A percentile compares a stretch with the other conserved stretches of the same genome.
Conservation (phyloP, 208 protist species). For the Acanthamoeba lenticulata region DNA sequence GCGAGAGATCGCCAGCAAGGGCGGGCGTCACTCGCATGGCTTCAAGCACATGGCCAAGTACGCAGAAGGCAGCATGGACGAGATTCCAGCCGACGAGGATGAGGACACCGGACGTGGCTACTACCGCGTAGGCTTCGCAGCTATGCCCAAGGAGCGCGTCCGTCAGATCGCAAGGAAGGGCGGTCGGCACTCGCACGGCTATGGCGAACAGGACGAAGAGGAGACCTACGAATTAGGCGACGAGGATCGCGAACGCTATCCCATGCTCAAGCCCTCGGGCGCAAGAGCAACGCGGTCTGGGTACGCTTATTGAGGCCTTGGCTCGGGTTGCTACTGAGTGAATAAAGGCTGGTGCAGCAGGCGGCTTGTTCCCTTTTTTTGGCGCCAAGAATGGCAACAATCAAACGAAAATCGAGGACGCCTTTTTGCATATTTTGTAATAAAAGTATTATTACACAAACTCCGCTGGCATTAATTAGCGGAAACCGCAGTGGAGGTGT, state of each 20-base stretch:
- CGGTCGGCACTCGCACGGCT: background rate
- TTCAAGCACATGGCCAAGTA: constrained; percentile 27
- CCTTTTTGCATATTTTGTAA: too few species aligned
- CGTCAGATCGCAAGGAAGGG: background rate
- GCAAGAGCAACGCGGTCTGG: background rate
- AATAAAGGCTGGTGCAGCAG: too few species aligned
- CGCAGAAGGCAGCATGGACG: background rate
- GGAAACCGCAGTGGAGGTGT: too few species aligned
- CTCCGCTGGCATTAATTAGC: too few species aligned
- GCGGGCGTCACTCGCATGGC: constrained; percentile 21
- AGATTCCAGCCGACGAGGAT: background rate
- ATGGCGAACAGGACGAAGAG: background rate
- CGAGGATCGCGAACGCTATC: background rate
- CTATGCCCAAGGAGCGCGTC: constrained; percentile 15
- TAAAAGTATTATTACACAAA: too few species aligned
- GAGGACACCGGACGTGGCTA: background rate
- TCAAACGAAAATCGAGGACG: too few species aligned
- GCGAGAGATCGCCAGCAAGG: background rate
- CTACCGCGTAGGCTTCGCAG: background rate
- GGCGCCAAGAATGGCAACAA: too few species aligned
- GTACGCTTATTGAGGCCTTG: background rate
- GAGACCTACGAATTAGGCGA: background rate
- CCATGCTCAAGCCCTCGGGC: background rate
- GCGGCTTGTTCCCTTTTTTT: too few species aligned
- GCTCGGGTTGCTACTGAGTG: too few species aligned